A percentile compares a stretch with the other conserved stretches of the same genome.
These are phyloP conservation scores for Penicillium manginii DNA, from an alignment of 495 filamentous ascomycete genomes.

Conservation along the genomic window DNA sequence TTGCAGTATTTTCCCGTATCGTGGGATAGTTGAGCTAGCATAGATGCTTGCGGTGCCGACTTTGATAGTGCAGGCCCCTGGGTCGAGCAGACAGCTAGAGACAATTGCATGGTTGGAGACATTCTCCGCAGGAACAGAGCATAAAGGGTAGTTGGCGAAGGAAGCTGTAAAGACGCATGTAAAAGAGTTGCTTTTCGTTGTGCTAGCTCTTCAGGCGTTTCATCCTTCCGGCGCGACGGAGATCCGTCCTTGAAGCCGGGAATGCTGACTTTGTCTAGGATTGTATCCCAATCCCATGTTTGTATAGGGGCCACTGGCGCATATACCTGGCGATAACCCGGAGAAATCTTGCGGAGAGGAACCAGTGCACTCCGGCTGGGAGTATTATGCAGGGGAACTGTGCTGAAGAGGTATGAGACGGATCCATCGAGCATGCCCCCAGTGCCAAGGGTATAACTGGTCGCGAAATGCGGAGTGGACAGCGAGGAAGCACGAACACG, in stretches of 20 bases:
- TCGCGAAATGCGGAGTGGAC: conserved; percentile 86
- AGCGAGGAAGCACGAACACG: conserved; percentile 80
- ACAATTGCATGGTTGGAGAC: conserved; percentile 76
- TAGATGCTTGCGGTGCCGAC: conserved; percentile 48
- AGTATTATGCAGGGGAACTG: conserved; percentile 64
- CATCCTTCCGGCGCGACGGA: conserved; percentile 4
- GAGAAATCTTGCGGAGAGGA: conserved; percentile 65
- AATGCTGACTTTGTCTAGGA: conserved; percentile 32
- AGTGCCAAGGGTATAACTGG: conserved; percentile 83
- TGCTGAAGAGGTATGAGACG: conserved; percentile 88
- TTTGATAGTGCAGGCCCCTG: conserved; percentile 50
- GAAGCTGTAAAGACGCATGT: conserved; percentile 82
- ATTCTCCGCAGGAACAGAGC: conserved; percentile 84
- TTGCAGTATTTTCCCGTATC: conserved; percentile 87
- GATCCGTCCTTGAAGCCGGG: conserved; percentile 19
- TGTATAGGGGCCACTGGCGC: conserved; percentile 43
- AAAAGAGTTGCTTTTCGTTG: conserved; percentile 66
- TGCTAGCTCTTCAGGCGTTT: conserved; percentile 19
- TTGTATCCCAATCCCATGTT: conserved; percentile 39
- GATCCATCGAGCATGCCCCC: conserved; percentile 89
- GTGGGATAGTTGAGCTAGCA: conserved; percentile 81
- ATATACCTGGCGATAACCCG: conserved; percentile 69
- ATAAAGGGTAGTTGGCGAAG: conserved; percentile 82
- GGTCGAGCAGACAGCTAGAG: conserved; percentile 81
- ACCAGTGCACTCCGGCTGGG: conserved; percentile 61